phyloP scores from a whole-genome alignment of 2,329 filamentous ascomycete genomes.

The Mollisia scopiformis region DNA sequence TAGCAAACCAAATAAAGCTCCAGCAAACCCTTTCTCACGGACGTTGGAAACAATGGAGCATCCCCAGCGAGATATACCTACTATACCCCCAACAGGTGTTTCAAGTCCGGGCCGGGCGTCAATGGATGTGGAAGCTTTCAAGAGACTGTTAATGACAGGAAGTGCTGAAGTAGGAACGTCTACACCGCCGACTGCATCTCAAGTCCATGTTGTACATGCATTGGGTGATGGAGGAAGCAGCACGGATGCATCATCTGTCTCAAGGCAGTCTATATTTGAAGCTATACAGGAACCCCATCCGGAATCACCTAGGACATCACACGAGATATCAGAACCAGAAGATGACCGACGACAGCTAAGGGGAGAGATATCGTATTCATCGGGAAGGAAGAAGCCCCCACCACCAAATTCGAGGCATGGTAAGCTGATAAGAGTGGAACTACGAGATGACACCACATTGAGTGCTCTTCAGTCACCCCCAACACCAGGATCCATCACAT shows the following conservation, averaged over 20 bases:
- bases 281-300: constrained; percentile 42
- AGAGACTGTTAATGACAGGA: constrained; percentile 75
- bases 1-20: constrained; percentile 33
- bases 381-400: constrained; percentile 68
- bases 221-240: constrained; percentile 48
- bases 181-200: constrained; percentile 35
- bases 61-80: constrained; percentile 25
- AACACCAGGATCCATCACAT: constrained; percentile 25
- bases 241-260: constrained; percentile 61
- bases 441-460: constrained; percentile 43
- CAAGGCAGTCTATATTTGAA: constrained; percentile 62
- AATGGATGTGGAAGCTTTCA: constrained; percentile 79
- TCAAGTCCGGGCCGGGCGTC: constrained; percentile 43
- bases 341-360: constrained; percentile 46
- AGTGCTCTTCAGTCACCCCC: constrained; percentile 36
- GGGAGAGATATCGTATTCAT: constrained; percentile 27
- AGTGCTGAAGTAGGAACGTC: constrained; percentile 47
- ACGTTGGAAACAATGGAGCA: constrained; percentile 55
- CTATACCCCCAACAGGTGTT: constrained; percentile 17
- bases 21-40: constrained; percentile 59
- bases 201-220: constrained; percentile 32
- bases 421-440: constrained; percentile 65
- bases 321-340: constrained; percentile 61
- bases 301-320: constrained; percentile 59
- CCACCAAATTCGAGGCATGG: constrained; percentile 80